Evolutionary conservation across 345 rosid species (phyloP).

Genomic region (Eucalyptus shirleyi): DNA sequence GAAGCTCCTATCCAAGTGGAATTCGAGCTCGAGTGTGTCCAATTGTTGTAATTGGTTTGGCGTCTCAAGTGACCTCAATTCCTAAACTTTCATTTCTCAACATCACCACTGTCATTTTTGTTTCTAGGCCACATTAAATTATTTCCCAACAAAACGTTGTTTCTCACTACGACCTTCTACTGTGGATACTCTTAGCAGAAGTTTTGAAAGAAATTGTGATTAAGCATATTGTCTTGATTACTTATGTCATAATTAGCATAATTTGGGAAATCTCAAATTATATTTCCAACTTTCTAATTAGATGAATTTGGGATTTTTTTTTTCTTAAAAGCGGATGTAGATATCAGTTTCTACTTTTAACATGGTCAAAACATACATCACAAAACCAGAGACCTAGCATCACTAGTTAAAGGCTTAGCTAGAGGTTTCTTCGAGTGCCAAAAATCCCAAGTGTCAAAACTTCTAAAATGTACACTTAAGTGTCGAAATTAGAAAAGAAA

Average conservation of each 20-base stretch:
- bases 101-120: not conserved
- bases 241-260: not conserved
- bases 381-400: not conserved
- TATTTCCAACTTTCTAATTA: not conserved
- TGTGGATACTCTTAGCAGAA: not conserved
- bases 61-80: not conserved
- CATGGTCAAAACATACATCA: not conserved
- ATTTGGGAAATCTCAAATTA: not conserved
- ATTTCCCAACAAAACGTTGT: not conserved
- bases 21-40: not conserved
- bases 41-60: not conserved
- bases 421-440: not conserved
- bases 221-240: not conserved
- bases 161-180: not conserved
- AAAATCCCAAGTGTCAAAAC: too few relatives aligned
- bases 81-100: not conserved
- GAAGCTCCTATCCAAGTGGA: constrained; percentile 55
- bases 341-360: not conserved
- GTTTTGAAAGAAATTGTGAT: not conserved
- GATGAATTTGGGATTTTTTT: not conserved
- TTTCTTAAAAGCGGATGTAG: not conserved
- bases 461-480: too few relatives aligned
- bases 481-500: too few relatives aligned
- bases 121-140: not conserved
- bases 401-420: not conserved